These are phyloP conservation scores for Naganishia antarctica DNA, from an alignment of 768 basidiomycete species.

Conservation along the genomic window DNA sequence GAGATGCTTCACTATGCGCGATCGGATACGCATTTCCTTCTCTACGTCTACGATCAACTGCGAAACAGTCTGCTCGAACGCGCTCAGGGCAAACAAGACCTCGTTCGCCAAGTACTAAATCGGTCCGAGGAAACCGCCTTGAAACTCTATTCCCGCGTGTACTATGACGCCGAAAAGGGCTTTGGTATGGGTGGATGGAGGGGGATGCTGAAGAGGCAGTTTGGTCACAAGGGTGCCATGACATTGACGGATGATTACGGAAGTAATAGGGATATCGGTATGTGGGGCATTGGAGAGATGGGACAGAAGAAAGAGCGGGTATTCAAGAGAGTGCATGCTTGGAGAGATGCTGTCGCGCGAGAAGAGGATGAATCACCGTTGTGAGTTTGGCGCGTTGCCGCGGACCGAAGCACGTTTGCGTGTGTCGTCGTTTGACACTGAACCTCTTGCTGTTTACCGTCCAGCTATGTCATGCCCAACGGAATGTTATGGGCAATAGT, in stretches of 20 bases:
- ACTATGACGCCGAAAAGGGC: constrained; percentile 64
- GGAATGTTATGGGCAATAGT: constrained; percentile 28
- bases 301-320: constrained; percentile 58
- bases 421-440: too few species aligned
- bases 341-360: constrained; percentile 74
- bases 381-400: too few species aligned
- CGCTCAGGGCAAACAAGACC: constrained; percentile 49
- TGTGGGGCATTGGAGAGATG: constrained; percentile 25
- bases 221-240: constrained; percentile 56
- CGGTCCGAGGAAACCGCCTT: constrained; percentile 74
- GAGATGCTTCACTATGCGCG: constrained; percentile 92
- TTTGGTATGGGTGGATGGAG: constrained; percentile 71
- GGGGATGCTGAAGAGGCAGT: constrained; percentile 70
- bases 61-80: constrained; percentile 69
- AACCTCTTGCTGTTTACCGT: not conserved
- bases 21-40: constrained; percentile 90
- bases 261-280: constrained; percentile 24
- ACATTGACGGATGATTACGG: constrained; percentile 13
- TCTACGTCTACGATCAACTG: constrained; percentile 86
- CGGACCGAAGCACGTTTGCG: too few species aligned
- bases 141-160: constrained; percentile 63
- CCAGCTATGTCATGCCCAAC: constrained; percentile 38
- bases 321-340: constrained; percentile 68
- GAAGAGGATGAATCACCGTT: constrained; percentile 80
- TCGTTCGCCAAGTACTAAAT: constrained; percentile 63